phyloP scores from a whole-genome alignment of 2,329 filamentous ascomycete species.

The Diaporthe citrichinensis region DNA sequence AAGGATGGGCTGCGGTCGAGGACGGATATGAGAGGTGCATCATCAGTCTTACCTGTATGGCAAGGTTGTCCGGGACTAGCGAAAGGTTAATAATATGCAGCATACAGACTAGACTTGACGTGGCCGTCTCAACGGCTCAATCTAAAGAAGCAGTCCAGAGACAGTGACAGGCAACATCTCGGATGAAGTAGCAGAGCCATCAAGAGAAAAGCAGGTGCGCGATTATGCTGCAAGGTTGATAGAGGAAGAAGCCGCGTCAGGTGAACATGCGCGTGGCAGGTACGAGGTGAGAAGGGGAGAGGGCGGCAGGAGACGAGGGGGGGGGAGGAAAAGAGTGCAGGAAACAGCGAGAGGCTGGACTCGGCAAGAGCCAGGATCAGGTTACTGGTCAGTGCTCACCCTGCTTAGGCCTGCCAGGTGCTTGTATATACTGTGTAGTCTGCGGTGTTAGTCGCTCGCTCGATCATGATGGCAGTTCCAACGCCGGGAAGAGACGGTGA shows the following conservation, averaged over 20 bases:
- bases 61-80: slow-evolving; percentile 14
- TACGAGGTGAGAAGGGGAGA: not conserved
- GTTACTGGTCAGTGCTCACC: not conserved
- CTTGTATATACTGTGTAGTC: not conserved
- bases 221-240: not conserved
- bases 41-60: slow-evolving; percentile 1
- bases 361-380: not conserved
- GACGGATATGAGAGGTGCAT: slow-evolving; percentile 13
- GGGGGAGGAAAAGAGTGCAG: too few relatives aligned
- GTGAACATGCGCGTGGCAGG: not conserved
- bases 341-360: not conserved
- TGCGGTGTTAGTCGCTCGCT: not conserved
- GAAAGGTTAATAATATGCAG: slow-evolving; percentile 18
- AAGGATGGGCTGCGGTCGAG: not conserved
- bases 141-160: not conserved
- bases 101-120: slow-evolving; percentile 20
- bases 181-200: not conserved
- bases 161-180: not conserved
- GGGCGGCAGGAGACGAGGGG: not conserved
- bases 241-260: slow-evolving; percentile 15
- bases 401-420: not conserved
- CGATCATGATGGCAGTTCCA: not conserved
- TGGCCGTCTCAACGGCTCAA: slow-evolving; percentile 2
- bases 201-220: not conserved
- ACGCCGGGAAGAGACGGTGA: not conserved